phyloP scores from a whole-genome alignment of 129 eudicot species.

The Glebionis coronaria region DNA sequence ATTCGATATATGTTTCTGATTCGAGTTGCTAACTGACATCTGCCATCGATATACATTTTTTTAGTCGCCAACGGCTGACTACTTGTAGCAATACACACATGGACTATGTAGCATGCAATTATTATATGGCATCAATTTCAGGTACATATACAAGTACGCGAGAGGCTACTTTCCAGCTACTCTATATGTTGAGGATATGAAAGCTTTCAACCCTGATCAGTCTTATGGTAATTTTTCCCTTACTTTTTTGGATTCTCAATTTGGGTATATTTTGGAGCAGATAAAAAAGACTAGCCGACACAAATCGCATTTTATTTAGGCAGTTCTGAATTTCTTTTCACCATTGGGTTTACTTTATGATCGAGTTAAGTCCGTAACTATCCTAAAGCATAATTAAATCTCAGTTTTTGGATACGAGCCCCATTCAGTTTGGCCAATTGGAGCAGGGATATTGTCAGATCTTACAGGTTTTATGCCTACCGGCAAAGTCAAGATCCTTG shows the following conservation, averaged over 20 bases:
- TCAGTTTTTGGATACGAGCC: conserved; percentile 97
- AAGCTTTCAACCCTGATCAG: conserved; percentile 75
- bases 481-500: conserved; percentile 69
- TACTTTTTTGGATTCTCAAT: not conserved
- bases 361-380: no score
- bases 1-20: not conserved
- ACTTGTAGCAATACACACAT: not conserved
- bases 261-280: not conserved
- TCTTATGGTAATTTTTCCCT: conserved; percentile 53
- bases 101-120: conserved; percentile 17
- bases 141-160: conserved; percentile 80
- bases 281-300: no score
- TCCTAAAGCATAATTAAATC: conserved; percentile 3
- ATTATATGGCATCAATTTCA: conserved; percentile 25
- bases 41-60: not conserved
- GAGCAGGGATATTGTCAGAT: conserved; percentile 66
- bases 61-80: not conserved
- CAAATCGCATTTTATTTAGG: no score
- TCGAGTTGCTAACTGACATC: not conserved
- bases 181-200: conserved; percentile 77
- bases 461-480: conserved; percentile 81
- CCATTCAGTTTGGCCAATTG: conserved; percentile 95
- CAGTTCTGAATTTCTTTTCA: no score
- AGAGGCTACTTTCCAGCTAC: conserved; percentile 77
- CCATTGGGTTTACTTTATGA: no score